These are phyloP conservation scores for Torrubiella hemipterigena DNA, from an alignment of 2,329 filamentous ascomycete genomes.

Conservation along the genomic window DNA sequence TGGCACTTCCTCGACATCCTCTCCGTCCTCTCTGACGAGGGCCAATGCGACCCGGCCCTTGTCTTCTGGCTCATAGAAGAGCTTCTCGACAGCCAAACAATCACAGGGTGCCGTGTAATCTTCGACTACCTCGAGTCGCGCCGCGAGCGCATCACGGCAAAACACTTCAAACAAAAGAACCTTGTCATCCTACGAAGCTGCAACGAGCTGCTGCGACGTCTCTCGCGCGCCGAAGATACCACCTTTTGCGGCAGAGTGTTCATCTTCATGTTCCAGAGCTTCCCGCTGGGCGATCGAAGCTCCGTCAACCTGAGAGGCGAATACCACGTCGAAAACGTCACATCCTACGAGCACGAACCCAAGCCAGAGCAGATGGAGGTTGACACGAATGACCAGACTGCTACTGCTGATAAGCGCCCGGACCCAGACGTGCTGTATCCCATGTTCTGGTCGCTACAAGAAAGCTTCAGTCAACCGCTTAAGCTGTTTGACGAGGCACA, in stretches of 20 bases:
- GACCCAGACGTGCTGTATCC: conserved; percentile 71
- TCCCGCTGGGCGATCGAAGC: conserved; percentile 90
- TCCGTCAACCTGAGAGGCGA: conserved; percentile 94
- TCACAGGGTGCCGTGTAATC: conserved; percentile 77
- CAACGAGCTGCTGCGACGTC: conserved; percentile 83
- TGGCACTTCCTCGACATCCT: conserved; percentile 93
- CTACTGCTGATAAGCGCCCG: conserved; percentile 39
- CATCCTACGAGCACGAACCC: conserved; percentile 52
- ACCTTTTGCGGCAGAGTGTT: conserved; percentile 96
- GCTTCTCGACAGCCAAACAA: conserved; percentile 89
- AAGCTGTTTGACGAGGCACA: conserved; percentile 61
- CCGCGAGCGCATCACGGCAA: conserved; percentile 74
- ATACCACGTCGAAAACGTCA: conserved; percentile 92
- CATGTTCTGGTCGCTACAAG: conserved; percentile 86
- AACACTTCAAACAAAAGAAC: conserved; percentile 71
- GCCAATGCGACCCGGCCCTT: conserved; percentile 65
- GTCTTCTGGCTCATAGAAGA: conserved; percentile 90
- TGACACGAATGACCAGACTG: conserved; percentile 33
- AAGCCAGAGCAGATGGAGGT: conserved; percentile 46
- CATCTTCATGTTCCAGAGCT: conserved; percentile 97
- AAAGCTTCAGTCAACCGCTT: conserved; percentile 83
- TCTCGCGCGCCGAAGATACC: conserved; percentile 93
- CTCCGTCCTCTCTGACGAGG: conserved; percentile 75
- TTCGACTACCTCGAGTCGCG: conserved; percentile 95
- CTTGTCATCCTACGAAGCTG: conserved; percentile 85